phyloP scores from a whole-genome alignment of 108 stramenopile genomes.

The Schizochytrium sp. region DNA sequence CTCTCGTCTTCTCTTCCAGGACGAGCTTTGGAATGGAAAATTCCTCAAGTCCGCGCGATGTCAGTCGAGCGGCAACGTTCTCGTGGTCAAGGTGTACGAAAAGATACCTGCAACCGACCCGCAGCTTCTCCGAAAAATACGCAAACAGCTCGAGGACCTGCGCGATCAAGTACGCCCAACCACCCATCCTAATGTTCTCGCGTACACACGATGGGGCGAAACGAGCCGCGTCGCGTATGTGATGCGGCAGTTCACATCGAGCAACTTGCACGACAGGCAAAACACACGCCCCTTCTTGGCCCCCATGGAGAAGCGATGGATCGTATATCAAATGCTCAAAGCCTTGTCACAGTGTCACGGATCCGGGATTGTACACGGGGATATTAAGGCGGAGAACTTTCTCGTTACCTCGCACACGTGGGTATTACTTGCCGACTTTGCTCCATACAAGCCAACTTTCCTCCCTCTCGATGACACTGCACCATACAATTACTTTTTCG shows the following conservation, averaged over 20 bases:
- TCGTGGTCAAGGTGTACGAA: constrained; percentile 48
- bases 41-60: constrained; percentile 39
- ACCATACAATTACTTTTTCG: constrained; percentile 82
- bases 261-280: constrained; percentile 79
- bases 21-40: constrained; percentile 38
- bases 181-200: constrained; percentile 38
- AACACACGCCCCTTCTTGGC: constrained; percentile 85
- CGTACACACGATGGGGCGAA: constrained; percentile 37
- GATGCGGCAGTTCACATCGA: constrained; percentile 72
- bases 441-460: constrained; percentile 73
- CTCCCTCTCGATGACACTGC: constrained; percentile 87
- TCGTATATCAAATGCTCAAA: constrained; percentile 74
- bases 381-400: constrained; percentile 86
- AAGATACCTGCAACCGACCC: constrained; percentile 25
- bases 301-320: constrained; percentile 78
- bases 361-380: constrained; percentile 72
- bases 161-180: constrained; percentile 24
- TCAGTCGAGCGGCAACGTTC: constrained; percentile 30
- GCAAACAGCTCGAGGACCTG: constrained; percentile 18
- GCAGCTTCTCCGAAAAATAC: constrained; percentile 24
- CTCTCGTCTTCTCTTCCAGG: background rate
- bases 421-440: constrained; percentile 80
- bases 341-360: constrained; percentile 73
- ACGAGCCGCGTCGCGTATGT: constrained; percentile 42
- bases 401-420: constrained; percentile 79